A percentile compares a stretch with the other conserved stretches of the same genome.
Evolutionary conservation across 257 asterid genomes (phyloP).

Genomic region (Solanum lignicaule): DNA sequence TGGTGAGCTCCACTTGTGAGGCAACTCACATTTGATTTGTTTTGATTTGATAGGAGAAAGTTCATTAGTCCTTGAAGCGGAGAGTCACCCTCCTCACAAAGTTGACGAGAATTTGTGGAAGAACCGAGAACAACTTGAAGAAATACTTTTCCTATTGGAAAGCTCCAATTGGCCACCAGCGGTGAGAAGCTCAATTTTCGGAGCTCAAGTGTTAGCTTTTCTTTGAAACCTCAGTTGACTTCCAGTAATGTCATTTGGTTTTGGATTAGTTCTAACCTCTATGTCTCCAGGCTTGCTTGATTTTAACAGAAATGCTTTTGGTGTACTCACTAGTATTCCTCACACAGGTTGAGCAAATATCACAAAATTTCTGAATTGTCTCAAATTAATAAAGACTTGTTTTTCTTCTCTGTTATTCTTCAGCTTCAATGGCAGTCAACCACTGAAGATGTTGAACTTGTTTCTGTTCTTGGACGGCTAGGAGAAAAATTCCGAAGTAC

Average conservation of each 20-base stretch:
- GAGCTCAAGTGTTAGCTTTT: not conserved
- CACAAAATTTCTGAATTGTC: not conserved
- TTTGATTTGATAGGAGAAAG: slow-evolving; percentile 46
- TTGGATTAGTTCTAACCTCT: not conserved
- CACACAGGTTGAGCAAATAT: not conserved
- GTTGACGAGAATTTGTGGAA: slow-evolving; percentile 96
- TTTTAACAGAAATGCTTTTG: not conserved
- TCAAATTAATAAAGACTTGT: not conserved
- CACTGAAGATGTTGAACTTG: slow-evolving; percentile 43
- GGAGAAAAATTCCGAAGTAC: slow-evolving; percentile 47
- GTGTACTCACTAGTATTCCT: not conserved
- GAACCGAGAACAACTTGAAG: slow-evolving; percentile 91
- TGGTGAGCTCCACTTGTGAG: not conserved
- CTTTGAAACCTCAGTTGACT: not conserved
- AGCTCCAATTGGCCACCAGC: slow-evolving; percentile 47
- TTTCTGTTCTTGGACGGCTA: slow-evolving; percentile 40
- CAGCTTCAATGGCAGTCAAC: slow-evolving; percentile 52
- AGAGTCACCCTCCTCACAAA: slow-evolving; percentile 80
- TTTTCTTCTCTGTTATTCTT: not conserved
- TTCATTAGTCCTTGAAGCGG: slow-evolving; percentile 58
- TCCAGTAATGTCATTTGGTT: not conserved
- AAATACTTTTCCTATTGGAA: slow-evolving; percentile 61
- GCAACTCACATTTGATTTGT: not conserved
- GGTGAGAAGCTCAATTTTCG: slow-evolving; percentile 34
- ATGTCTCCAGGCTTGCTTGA: not conserved